phyloP scores from a whole-genome alignment of 495 filamentous ascomycete genomes.

The Neurospora sp. region DNA sequence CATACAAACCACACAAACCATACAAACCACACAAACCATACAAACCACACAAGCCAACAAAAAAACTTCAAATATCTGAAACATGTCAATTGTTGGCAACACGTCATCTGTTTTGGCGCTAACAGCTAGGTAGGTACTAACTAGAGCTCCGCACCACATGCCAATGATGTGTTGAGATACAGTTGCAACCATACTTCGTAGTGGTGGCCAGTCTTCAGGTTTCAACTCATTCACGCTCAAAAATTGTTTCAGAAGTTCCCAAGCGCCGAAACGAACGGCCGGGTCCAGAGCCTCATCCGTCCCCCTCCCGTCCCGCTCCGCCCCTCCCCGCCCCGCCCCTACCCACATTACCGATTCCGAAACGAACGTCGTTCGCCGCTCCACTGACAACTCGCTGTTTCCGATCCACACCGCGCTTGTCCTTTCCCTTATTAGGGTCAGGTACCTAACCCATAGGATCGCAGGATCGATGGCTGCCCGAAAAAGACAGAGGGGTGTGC shows the following conservation, averaged over 20 bases:
- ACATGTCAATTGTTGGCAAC: background rate
- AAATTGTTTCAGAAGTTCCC: background rate
- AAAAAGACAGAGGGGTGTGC: background rate
- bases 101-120: background rate
- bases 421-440: background rate
- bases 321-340: background rate
- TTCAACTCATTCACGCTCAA: background rate
- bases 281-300: background rate
- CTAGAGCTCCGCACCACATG: background rate
- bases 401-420: background rate
- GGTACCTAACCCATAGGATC: background rate
- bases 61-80: background rate
- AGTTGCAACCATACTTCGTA: background rate
- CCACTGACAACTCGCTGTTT: background rate
- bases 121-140: background rate
- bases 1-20: too few relatives aligned
- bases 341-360: background rate
- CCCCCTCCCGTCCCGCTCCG: background rate
- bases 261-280: background rate
- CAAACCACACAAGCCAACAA: background rate
- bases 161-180: background rate
- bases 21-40: background rate
- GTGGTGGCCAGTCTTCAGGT: background rate
- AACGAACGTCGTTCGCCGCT: background rate
- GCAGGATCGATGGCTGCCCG: background rate